Evolutionary conservation across 2,329 filamentous ascomycete species (phyloP).

Genomic region (Xylaria arbuscula): DNA sequence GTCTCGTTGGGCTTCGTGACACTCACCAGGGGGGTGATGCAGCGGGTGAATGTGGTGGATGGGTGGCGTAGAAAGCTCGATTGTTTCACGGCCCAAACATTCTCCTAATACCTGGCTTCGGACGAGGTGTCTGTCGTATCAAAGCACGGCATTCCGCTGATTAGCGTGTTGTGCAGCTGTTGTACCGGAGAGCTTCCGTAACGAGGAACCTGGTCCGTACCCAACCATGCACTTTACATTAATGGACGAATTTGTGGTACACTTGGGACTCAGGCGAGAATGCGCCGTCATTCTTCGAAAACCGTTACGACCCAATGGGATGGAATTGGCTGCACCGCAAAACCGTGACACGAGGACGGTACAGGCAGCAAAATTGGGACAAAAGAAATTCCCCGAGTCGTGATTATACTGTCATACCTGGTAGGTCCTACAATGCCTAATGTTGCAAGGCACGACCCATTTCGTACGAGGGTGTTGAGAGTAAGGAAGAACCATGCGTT

Average conservation of each 20-base stretch:
- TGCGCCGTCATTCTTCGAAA: conserved; percentile 34
- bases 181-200: conserved; percentile 30
- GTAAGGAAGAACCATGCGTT: conserved; percentile 38
- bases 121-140: conserved; percentile 30
- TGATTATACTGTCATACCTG: conserved; percentile 30
- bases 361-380: conserved; percentile 32
- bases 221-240: conserved; percentile 30
- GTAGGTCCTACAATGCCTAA: conserved; percentile 28
- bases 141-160: conserved; percentile 24
- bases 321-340: conserved; percentile 34
- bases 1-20: conserved; percentile 38
- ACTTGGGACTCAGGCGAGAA: conserved; percentile 35
- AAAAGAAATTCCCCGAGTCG: conserved; percentile 41
- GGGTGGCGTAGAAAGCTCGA: conserved; percentile 28
- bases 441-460: conserved; percentile 34
- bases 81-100: conserved; percentile 28
- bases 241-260: conserved; percentile 28
- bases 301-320: conserved; percentile 40
- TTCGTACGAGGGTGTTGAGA: conserved; percentile 33
- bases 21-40: conserved; percentile 36
- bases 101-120: conserved; percentile 24
- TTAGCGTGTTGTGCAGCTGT: conserved; percentile 26
- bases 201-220: conserved; percentile 20
- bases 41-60: conserved; percentile 33
- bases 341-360: conserved; percentile 31